These are phyloP conservation scores for Candida nonsorbophila DNA, from an alignment of 805 yeast species.

Conservation along the genomic window DNA sequence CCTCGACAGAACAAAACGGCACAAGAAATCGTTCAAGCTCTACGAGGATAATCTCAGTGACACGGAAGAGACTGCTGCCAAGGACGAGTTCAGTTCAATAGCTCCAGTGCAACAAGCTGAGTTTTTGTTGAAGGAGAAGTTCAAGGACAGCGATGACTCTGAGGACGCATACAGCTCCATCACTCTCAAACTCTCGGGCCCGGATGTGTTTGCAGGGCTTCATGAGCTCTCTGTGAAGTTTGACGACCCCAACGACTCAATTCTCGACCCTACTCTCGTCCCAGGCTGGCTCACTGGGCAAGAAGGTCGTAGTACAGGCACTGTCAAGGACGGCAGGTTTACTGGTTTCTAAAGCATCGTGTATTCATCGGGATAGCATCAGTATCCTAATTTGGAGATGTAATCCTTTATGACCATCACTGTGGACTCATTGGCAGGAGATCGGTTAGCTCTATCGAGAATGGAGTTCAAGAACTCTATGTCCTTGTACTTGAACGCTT, in stretches of 20 bases:
- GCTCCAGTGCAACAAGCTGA: constrained; percentile 55
- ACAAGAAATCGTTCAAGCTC: constrained; percentile 3
- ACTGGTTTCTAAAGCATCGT: constrained; percentile 1
- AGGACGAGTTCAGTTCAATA: constrained; percentile 43
- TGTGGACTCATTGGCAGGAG: constrained; percentile 9
- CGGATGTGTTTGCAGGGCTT: constrained; percentile 73
- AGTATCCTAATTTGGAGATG: constrained; percentile 23
- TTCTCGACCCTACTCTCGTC: constrained; percentile 47
- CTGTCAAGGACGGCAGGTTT: constrained; percentile 18
- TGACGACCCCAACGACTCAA: constrained; percentile 21
- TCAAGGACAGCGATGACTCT: constrained; percentile 2
- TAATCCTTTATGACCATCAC: constrained; percentile 13
- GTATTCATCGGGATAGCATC: constrained; percentile 1
- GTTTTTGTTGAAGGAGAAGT: constrained; percentile 34
- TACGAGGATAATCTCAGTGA: constrained; percentile 13
- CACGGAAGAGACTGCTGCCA: constrained; percentile 10
- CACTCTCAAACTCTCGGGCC: constrained; percentile 48
- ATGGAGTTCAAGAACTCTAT: constrained; percentile 21
- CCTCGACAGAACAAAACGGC: constrained; percentile 7
- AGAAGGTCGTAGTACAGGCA: constrained; percentile 52
- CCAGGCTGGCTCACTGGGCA: constrained; percentile 84
- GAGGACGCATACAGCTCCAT: constrained; percentile 15
- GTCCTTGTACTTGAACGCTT: constrained; percentile 43
- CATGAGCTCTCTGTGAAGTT: constrained; percentile 52
- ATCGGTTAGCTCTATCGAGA: constrained; percentile 13